Evolutionary conservation across 305 asterid species (phyloP).

Genomic region (Striga hermonthica): DNA sequence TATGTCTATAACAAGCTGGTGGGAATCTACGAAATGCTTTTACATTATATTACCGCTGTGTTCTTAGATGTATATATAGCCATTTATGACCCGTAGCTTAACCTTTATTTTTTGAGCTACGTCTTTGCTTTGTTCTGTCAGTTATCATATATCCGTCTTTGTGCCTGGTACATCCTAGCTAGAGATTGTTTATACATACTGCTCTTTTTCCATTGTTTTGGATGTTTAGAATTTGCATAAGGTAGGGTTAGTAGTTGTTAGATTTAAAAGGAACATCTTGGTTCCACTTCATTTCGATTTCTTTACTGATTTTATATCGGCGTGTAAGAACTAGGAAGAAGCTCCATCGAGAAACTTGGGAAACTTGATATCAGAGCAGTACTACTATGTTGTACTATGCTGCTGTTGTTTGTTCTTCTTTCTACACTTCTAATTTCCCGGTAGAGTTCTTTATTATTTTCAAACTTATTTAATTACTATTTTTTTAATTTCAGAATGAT

Average conservation of each 20-base stretch:
- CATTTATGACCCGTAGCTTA: too few species aligned
- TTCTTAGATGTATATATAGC: too few species aligned
- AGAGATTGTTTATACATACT: neutral
- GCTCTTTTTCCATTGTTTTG: neutral
- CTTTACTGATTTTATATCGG: neutral
- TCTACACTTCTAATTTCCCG: neutral
- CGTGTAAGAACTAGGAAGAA: neutral
- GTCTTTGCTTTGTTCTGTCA: neutral
- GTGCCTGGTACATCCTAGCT: neutral
- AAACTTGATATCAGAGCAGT: neutral
- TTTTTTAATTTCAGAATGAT: conserved; percentile 59
- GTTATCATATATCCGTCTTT: neutral
- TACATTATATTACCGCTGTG: too few species aligned
- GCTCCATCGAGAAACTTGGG: neutral
- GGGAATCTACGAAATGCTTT: too few species aligned
- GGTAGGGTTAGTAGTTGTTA: neutral
- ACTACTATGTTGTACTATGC: neutral
- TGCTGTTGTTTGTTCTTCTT: neutral
- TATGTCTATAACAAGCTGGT: too few species aligned
- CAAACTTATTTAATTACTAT: conserved; percentile 16
- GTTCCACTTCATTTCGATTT: neutral
- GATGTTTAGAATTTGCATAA: neutral
- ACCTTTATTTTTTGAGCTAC: too few species aligned
- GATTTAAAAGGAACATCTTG: neutral
- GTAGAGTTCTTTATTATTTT: neutral